A percentile compares a stretch with the other conserved stretches of the same genome.
Evolutionary conservation across 306 rosid genomes (phyloP).

Genomic region (barrel medic (Medicago truncatula)): DNA sequence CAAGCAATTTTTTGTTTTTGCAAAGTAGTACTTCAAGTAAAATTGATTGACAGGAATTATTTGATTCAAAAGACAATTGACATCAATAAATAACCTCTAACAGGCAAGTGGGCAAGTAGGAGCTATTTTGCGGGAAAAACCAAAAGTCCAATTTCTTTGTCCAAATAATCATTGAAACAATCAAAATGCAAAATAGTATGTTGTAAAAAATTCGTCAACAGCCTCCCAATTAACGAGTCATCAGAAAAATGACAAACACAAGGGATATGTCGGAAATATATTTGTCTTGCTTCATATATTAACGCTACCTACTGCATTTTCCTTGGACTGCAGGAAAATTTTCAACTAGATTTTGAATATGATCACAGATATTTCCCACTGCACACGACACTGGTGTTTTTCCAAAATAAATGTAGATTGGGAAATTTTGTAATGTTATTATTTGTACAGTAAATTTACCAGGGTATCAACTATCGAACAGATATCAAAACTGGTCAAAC

Average conservation of each 20-base stretch:
- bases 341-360: background rate
- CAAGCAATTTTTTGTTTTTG: background rate
- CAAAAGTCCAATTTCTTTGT: background rate
- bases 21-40: background rate
- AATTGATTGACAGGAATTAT: conserved; percentile 7
- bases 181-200: background rate
- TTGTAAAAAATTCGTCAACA: background rate
- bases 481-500: background rate
- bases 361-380: conserved; percentile 7
- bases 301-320: conserved; percentile 4
- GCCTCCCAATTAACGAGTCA: background rate
- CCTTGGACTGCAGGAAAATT: conserved; percentile 16
- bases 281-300: conserved; percentile 3
- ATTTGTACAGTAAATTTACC: background rate
- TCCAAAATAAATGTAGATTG: background rate
- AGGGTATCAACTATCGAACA: background rate
- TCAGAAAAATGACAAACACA: background rate
- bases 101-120: conserved; percentile 3
- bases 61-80: conserved; percentile 27
- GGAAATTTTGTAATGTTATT: conserved; percentile 4
- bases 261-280: conserved; percentile 14
- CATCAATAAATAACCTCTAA: conserved; percentile 22
- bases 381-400: background rate
- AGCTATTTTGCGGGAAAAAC: background rate
- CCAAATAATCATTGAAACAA: conserved; percentile 21